Base-by-base conservation (phyloP, 257 asterid genomes). In the Solanum verrucosum region DNA sequence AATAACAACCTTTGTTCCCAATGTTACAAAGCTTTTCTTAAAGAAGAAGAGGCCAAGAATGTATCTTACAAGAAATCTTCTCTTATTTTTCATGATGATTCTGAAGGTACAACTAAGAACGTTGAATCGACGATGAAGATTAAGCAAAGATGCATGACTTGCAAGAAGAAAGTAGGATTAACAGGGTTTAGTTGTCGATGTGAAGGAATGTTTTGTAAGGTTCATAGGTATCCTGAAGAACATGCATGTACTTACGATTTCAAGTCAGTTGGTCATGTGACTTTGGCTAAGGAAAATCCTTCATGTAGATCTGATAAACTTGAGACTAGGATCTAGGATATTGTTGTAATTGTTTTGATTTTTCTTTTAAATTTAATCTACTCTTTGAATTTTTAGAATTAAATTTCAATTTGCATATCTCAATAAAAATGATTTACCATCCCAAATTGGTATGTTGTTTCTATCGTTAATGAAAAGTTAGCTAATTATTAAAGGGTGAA, bases 151-250 rank as follows among this genome's bases (percentile, higher is more conserved):
- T 93, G 94, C 37, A 52, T 67, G 34, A 16, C 7, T 72, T 93
- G 95, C 89, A 90, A 63, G 60, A 49, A 49, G 60, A 49, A 49
- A 49, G 60, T 49, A 5, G 60, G 60, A 49, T 15, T 49, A 49
- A 5, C 0, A 49, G 60, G 7, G 85, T 90, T 90, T 44, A 40
- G 4, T 2, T 92, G 93, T 78, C 75, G 86, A 7, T 92, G 95
- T 12, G 92, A 91, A 1, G 88, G 34, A 3, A 52, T 20, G 23
- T 92, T 90, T 84, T 92, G 96, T 34, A 89, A 87, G 20, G 4
- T 13, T 35, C 96, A 91, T 60, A 81, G 92, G 63, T 87, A 84
- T 9, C 92, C 96, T 1, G 93, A 92, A 70, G 72, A 15, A 10
- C 94, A 92, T 85, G 21, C 75, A 2, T 93, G 94, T 87, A 9